These are phyloP conservation scores for Trifolium repens DNA, from an alignment of 306 rosid species.

Conservation along the genomic window DNA sequence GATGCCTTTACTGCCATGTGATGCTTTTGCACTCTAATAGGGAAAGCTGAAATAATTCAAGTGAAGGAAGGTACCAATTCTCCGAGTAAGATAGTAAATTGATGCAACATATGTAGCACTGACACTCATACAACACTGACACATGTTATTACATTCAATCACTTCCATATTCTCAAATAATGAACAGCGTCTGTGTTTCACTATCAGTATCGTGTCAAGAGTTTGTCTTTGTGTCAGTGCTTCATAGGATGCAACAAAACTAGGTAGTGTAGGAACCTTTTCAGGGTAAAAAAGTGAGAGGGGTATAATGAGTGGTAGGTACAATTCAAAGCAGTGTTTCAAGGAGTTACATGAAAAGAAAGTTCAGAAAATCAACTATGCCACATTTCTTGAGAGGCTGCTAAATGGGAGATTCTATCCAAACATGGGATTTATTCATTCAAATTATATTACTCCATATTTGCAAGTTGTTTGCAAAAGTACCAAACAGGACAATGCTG, in stretches of 20 bases:
- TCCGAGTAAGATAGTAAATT: neutral
- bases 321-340: neutral
- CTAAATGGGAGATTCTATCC: neutral
- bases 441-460: neutral
- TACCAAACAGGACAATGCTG: neutral
- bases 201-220: neutral
- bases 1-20: no score
- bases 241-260: constrained; percentile 12
- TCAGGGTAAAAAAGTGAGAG: neutral
- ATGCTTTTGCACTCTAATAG: neutral
- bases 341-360: neutral
- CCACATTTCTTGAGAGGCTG: neutral
- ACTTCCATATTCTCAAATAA: neutral
- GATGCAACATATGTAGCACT: neutral
- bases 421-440: neutral
- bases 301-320: constrained; percentile 2
- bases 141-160: neutral
- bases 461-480: constrained; percentile 3
- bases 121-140: neutral
- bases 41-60: constrained; percentile 2
- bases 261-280: neutral
- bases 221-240: neutral
- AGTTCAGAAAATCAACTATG: neutral
- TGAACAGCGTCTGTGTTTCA: neutral
- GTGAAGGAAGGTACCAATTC: neutral